phyloP scores from a whole-genome alignment of 2,329 filamentous ascomycete genomes.

The Penicillium sp. region DNA sequence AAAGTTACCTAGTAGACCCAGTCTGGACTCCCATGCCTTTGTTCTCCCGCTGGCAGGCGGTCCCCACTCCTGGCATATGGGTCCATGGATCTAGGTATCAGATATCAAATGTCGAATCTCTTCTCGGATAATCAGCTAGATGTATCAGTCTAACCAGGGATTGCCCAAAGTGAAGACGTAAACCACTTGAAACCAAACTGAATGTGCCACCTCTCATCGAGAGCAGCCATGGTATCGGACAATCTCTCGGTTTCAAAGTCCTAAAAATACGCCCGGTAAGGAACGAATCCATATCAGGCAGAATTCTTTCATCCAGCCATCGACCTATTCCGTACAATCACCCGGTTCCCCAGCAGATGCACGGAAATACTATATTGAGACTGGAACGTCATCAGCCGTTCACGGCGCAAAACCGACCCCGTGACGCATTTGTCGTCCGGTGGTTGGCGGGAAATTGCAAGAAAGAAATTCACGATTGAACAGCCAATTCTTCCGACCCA shows the following conservation, averaged over 20 bases:
- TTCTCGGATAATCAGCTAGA: no score
- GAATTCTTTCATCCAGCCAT: not conserved
- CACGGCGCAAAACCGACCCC: not conserved
- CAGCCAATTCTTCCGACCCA: not conserved
- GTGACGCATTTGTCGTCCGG: not conserved
- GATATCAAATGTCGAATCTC: not conserved
- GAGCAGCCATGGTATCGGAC: not conserved
- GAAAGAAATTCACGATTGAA: not conserved
- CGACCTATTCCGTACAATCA: not conserved
- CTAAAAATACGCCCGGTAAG: not conserved
- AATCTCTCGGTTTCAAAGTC: not conserved
- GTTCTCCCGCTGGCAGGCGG: not conserved
- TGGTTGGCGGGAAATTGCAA: constrained; percentile 12
- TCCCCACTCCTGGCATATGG: not conserved
- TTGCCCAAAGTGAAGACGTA: no score
- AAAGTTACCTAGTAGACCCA: not conserved
- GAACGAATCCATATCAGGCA: not conserved
- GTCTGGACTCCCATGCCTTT: not conserved
- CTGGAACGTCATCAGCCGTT: not conserved
- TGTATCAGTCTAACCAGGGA: no score
- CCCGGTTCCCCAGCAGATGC: not conserved
- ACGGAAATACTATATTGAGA: not conserved
- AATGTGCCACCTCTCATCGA: not conserved
- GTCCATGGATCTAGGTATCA: not conserved
- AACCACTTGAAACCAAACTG: no score